These are phyloP conservation scores for Calonectria ilicicola DNA, from an alignment of 2,329 filamentous ascomycete species.

Conservation along the genomic window DNA sequence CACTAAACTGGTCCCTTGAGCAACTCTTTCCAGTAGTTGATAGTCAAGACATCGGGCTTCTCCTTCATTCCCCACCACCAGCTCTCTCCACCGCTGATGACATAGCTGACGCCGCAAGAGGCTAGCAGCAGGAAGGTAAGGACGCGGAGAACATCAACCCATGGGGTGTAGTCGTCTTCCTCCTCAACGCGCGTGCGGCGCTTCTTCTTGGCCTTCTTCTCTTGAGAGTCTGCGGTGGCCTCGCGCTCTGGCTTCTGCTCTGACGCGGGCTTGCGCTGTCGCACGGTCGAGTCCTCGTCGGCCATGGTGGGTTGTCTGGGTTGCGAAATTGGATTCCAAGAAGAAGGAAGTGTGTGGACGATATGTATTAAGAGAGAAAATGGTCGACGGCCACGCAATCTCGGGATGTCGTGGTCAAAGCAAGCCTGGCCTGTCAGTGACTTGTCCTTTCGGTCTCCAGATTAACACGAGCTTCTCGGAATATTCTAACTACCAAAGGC, in stretches of 20 bases:
- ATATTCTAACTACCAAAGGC: slow-evolving; percentile 34
- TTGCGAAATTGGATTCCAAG: slow-evolving; percentile 6
- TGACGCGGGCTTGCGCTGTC: slow-evolving; percentile 57
- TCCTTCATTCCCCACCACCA: slow-evolving; percentile 75
- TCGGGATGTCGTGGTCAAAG: slow-evolving; percentile 1
- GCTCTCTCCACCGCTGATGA: slow-evolving; percentile 78
- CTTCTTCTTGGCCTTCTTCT: slow-evolving; percentile 38
- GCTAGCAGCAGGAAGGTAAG: slow-evolving; percentile 74
- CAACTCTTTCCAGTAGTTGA: slow-evolving; percentile 66
- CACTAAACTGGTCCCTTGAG: slow-evolving; percentile 41
- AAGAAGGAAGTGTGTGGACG: neutral
- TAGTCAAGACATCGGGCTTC: slow-evolving; percentile 71
- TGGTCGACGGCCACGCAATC: neutral
- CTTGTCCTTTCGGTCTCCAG: slow-evolving; percentile 25
- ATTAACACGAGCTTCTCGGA: slow-evolving; percentile 29
- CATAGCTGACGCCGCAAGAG: slow-evolving; percentile 79
- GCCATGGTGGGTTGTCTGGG: slow-evolving; percentile 44
- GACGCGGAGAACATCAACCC: slow-evolving; percentile 77
- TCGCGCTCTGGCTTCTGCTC: slow-evolving; percentile 38
- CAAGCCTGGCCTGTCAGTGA: slow-evolving; percentile 36
- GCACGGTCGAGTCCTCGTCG: slow-evolving; percentile 53
- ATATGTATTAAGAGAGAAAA: neutral
- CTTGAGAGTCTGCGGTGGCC: slow-evolving; percentile 43
- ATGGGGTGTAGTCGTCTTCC: slow-evolving; percentile 66
- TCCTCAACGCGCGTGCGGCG: slow-evolving; percentile 40